phyloP scores from a whole-genome alignment of 768 basidiomycete genomes.

The Kwoniella europaea region DNA sequence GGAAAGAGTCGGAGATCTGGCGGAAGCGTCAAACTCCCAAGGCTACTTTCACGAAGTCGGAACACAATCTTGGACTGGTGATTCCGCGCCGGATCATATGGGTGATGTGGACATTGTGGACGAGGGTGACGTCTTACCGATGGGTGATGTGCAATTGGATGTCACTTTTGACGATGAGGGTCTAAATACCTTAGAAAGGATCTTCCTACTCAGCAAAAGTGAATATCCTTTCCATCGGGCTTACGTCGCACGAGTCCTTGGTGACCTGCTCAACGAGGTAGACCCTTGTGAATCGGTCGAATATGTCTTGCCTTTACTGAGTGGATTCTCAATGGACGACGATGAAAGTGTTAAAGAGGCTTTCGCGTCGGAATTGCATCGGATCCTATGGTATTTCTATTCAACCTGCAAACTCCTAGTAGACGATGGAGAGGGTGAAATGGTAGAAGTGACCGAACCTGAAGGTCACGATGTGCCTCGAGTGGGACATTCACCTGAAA shows the following conservation, averaged over 20 bases:
- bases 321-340: constrained; percentile 80
- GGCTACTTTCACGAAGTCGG: constrained; percentile 16
- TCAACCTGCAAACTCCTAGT: constrained; percentile 70
- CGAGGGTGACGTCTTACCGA: constrained; percentile 48
- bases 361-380: constrained; percentile 75
- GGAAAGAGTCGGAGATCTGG: constrained; percentile 16
- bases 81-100: constrained; percentile 15
- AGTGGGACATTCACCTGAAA: constrained; percentile 3
- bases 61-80: background rate
- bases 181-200: constrained; percentile 83
- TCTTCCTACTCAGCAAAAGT: constrained; percentile 85
- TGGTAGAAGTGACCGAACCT: constrained; percentile 16
- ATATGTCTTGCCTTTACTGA: constrained; percentile 90
- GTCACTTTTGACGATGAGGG: constrained; percentile 74
- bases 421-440: constrained; percentile 59
- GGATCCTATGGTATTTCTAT: constrained; percentile 92
- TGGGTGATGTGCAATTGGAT: constrained; percentile 51
- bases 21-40: background rate
- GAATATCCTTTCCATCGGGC: constrained; percentile 70
- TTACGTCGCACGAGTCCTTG: constrained; percentile 82
- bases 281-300: constrained; percentile 86
- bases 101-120: constrained; percentile 41
- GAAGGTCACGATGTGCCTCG: constrained; percentile 1
- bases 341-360: constrained; percentile 89
- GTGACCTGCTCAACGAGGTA: constrained; percentile 74